A percentile compares a stretch with the other conserved stretches of the same genome.
These are phyloP conservation scores for Trichosporon faecale DNA, from an alignment of 1,284 basidiomycete species.

Conservation along the genomic window DNA sequence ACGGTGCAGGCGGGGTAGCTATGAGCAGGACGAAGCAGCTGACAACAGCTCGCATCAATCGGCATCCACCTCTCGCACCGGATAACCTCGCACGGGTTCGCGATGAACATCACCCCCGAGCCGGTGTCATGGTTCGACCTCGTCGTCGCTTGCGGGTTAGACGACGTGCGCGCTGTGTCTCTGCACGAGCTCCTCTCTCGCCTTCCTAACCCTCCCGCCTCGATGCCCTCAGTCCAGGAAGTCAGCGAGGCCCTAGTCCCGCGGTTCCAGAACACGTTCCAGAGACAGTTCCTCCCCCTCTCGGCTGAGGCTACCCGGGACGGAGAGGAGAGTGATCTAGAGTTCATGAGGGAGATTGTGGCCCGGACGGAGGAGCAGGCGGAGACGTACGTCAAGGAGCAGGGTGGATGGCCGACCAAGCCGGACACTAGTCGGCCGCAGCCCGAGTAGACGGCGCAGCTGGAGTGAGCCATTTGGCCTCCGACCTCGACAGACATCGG, in stretches of 20 bases:
- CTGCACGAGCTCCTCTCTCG: conserved; percentile 43
- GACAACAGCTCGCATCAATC: conserved; percentile 82
- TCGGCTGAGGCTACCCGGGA: not conserved
- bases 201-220: not conserved
- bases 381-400: conserved; percentile 23
- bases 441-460: not conserved
- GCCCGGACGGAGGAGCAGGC: conserved; percentile 35
- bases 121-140: conserved; percentile 78
- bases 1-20: too few relatives aligned
- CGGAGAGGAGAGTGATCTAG: conserved; percentile 25
- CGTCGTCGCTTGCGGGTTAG: conserved; percentile 88
- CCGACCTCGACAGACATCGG: too few relatives aligned
- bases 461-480: too few relatives aligned
- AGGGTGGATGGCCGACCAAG: conserved; percentile 36
- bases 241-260: conserved; percentile 38
- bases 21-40: too few relatives aligned
- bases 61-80: conserved; percentile 95
- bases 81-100: conserved; percentile 91
- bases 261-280: conserved; percentile 42
- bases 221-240: conserved; percentile 28
- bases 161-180: conserved; percentile 67
- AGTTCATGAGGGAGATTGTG: conserved; percentile 32
- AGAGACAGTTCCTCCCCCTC: conserved; percentile 34
- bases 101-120: conserved; percentile 81
- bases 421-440: conserved; percentile 20